These are phyloP conservation scores for Eucalyptus regnans DNA, from an alignment of 345 rosid species.

Conservation along the genomic window DNA sequence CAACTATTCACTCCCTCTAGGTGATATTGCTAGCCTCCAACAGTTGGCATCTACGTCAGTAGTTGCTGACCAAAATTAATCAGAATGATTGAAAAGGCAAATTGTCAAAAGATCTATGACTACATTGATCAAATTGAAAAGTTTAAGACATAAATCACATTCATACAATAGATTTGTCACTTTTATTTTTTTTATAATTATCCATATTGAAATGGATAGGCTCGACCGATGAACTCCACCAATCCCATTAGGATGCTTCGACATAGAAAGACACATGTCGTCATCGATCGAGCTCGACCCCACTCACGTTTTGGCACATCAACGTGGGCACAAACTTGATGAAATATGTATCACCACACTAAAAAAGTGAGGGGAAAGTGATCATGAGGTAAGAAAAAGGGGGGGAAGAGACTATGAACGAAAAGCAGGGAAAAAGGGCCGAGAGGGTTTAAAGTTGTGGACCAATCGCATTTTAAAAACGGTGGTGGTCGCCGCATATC, in stretches of 20 bases:
- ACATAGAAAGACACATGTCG: not conserved
- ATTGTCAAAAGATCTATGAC: no score
- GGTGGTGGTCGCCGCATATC: constrained; percentile 2
- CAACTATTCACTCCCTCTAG: no score
- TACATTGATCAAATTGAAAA: no score
- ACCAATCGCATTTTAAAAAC: not conserved
- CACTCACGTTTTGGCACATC: not conserved
- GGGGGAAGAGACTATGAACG: not conserved
- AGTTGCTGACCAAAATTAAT: no score
- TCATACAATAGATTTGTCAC: not conserved
- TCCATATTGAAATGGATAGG: not conserved
- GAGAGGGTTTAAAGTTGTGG: not conserved
- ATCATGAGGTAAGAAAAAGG: not conserved
- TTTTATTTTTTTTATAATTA: no score
- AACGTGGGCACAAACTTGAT: not conserved
- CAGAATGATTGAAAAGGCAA: accelerated
- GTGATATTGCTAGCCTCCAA: no score
- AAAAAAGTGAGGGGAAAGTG: not conserved
- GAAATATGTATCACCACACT: not conserved
- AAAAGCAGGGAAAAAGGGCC: not conserved
- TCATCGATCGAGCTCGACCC: not conserved
- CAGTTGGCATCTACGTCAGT: no score
- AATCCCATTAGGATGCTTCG: not conserved
- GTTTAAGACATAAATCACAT: no score
- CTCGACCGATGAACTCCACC: not conserved